These are phyloP conservation scores for Lepraria neglecta DNA, from an alignment of 495 filamentous ascomycete species.

Conservation along the genomic window DNA sequence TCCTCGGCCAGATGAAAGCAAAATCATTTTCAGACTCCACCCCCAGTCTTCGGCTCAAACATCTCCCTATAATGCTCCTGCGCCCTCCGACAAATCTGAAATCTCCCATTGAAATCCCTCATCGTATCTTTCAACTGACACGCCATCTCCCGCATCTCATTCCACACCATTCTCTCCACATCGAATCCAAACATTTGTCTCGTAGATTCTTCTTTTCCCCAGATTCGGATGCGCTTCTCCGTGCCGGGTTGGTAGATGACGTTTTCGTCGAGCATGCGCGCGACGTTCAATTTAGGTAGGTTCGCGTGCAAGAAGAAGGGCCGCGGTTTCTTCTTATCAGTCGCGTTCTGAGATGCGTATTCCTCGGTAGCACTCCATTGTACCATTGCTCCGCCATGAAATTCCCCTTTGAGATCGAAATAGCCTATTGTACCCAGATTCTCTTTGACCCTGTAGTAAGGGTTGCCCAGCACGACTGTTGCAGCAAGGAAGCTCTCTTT, in stretches of 20 bases:
- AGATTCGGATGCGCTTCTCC: constrained; percentile 30
- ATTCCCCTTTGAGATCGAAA: constrained; percentile 21
- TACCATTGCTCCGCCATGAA: constrained; percentile 41
- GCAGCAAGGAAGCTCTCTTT: constrained; percentile 59
- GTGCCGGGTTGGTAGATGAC: constrained; percentile 28
- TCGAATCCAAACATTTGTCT: constrained; percentile 30
- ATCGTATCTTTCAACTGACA: constrained; percentile 25
- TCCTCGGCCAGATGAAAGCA: background rate
- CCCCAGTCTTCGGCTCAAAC: constrained; percentile 6
- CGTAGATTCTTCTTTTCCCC: constrained; percentile 42
- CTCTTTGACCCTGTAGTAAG: constrained; percentile 48
- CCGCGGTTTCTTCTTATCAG: constrained; percentile 14
- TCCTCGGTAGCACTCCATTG: constrained; percentile 46
- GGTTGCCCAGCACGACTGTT: constrained; percentile 43
- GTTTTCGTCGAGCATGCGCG: constrained; percentile 23
- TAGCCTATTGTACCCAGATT: constrained; percentile 41
- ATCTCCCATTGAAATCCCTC: constrained; percentile 18
- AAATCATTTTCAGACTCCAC: background rate
- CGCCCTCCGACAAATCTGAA: constrained; percentile 19
- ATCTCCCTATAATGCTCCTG: constrained; percentile 9
- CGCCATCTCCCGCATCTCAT: constrained; percentile 28
- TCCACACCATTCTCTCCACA: constrained; percentile 36
- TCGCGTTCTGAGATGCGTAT: background rate
- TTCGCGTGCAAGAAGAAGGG: constrained; percentile 34
- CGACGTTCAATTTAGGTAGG: constrained; percentile 35